A percentile compares a stretch with the other conserved stretches of the same genome.
phyloP scores from a whole-genome alignment of 2,329 filamentous ascomycete species.

The Lecanosticta acicola region DNA sequence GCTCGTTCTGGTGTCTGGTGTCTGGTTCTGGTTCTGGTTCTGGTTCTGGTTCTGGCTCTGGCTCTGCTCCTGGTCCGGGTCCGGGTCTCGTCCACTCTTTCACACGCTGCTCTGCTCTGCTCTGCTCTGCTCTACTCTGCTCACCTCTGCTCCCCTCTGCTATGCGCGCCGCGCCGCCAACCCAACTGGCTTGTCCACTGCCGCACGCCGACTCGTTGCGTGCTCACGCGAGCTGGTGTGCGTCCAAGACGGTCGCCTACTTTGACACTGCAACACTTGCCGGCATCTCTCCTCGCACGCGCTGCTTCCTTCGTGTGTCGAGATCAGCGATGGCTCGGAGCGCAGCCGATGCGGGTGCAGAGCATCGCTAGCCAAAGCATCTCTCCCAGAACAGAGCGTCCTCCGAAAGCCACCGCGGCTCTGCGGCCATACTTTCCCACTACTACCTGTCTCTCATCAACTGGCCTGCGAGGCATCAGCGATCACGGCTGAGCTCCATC shows the following conservation, averaged over 20 bases:
- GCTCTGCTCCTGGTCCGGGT: slow-evolving; percentile 1
- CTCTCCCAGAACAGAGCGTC: not conserved
- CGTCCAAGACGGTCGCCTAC: not conserved
- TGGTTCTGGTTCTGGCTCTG: slow-evolving; percentile 5
- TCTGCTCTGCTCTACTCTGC: no score
- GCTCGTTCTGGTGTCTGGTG: no score
- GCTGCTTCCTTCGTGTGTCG: not conserved
- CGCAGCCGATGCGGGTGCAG: not conserved
- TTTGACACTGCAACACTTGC: not conserved
- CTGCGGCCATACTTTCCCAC: not conserved
- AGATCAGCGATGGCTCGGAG: slow-evolving; percentile 1
- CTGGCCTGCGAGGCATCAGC: not conserved
- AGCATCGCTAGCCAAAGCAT: slow-evolving; percentile 1
- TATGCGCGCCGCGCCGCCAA: no score
- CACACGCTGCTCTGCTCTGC: not conserved
- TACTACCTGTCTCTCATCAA: not conserved
- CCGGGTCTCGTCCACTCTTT: not conserved
- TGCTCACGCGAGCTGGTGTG: not conserved
- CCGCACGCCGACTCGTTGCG: no score
- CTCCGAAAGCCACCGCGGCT: not conserved
- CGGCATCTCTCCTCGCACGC: not conserved
- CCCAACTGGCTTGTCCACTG: not conserved
- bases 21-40: no score
- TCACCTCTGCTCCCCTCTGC: no score
- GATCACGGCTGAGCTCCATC: no score